Percentiles rank a stretch among this genome's conserved stretches.
Evolutionary conservation across 495 filamentous ascomycete species (phyloP).

Genomic region (Lophiotrema nucula): DNA sequence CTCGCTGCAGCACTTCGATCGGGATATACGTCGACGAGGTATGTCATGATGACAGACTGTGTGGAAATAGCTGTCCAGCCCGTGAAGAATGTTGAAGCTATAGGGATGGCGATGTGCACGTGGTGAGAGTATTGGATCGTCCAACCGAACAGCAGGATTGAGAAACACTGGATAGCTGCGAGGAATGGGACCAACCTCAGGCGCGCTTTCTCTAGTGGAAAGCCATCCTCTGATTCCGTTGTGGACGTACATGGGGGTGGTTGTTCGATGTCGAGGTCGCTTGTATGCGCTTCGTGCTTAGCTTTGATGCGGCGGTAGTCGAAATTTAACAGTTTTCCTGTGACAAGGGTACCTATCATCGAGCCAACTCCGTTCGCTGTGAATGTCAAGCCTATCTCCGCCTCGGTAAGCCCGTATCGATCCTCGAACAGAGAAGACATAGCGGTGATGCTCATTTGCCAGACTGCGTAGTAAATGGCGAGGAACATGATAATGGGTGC

Average conservation of each 20-base stretch:
- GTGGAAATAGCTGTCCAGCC: constrained; percentile 46
- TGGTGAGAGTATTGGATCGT: constrained; percentile 25
- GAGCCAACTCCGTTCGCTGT: background rate
- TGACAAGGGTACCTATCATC: background rate
- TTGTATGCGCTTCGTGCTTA: constrained; percentile 49
- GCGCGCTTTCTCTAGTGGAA: constrained; percentile 46
- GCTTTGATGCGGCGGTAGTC: constrained; percentile 46
- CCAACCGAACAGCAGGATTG: constrained; percentile 44
- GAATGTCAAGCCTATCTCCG: background rate
- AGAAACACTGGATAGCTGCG: constrained; percentile 36
- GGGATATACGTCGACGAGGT: constrained; percentile 46
- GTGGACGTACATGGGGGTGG: constrained; percentile 39
- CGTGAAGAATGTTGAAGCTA: constrained; percentile 43
- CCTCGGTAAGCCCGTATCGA: constrained; percentile 37
- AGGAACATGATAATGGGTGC: constrained; percentile 48
- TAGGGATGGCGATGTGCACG: constrained; percentile 31
- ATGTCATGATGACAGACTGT: constrained; percentile 43
- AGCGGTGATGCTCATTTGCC: constrained; percentile 58
- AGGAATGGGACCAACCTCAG: constrained; percentile 39
- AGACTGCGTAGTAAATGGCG: constrained; percentile 53
- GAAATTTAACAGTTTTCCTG: background rate
- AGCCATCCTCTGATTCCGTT: constrained; percentile 23
- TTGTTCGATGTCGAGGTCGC: constrained; percentile 48
- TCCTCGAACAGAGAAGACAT: constrained; percentile 52
- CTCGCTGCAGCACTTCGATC: constrained; percentile 42